Conservation (phyloP, 2,329 filamentous ascomycete genomes). For the Phyllosticta ampelicida region DNA sequence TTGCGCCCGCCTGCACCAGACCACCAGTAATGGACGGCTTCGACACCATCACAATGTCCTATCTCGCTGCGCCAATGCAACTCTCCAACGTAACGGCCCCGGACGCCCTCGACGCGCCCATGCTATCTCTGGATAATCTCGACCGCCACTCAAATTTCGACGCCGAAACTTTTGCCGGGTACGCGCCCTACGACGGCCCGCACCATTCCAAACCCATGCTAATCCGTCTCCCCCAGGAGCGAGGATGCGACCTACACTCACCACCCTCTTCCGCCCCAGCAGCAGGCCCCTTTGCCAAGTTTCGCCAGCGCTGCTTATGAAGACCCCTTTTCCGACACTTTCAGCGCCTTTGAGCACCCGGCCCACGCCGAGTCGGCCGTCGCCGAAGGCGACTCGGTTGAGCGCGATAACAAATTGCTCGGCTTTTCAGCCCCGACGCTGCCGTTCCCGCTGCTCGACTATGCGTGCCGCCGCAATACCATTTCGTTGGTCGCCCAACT, state of each 20-base stretch:
- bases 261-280: constrained; percentile 31
- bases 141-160: constrained; percentile 51
- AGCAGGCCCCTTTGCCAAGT: constrained; percentile 32
- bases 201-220: constrained; percentile 19
- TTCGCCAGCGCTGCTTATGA: constrained; percentile 41
- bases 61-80: constrained; percentile 47
- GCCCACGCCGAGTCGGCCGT: constrained; percentile 35
- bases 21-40: constrained; percentile 41
- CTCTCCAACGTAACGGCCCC: constrained; percentile 41
- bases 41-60: constrained; percentile 52
- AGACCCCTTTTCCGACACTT: constrained; percentile 41
- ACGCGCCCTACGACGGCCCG: constrained; percentile 18
- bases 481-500: constrained; percentile 63
- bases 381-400: constrained; percentile 47
- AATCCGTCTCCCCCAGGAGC: constrained; percentile 29
- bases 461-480: constrained; percentile 51
- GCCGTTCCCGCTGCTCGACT: constrained; percentile 54
- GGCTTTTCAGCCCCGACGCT: constrained; percentile 39
- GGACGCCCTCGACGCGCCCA: constrained; percentile 27
- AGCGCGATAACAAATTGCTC: constrained; percentile 50
- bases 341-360: constrained; percentile 38
- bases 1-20: neutral
- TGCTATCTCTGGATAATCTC: constrained; percentile 43
- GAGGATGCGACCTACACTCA: constrained; percentile 39
- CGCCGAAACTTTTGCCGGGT: constrained; percentile 51